Conservation (phyloP, 345 rosid species). For the Draba incana region DNA sequence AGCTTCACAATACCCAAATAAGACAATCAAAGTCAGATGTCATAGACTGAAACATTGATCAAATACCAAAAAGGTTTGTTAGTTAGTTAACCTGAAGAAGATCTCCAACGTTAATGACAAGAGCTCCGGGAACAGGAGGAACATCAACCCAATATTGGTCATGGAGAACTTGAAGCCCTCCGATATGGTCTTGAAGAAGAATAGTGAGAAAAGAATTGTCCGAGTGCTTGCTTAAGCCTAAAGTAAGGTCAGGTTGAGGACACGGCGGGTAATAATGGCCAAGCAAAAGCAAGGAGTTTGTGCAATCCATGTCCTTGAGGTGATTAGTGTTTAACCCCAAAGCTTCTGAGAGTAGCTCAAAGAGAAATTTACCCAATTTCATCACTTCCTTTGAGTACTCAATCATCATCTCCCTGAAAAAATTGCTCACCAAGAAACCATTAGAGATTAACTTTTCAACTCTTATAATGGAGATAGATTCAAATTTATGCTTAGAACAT, state of each 20-base stretch:
- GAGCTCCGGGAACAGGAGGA: slow-evolving; percentile 56
- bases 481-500: neutral
- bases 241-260: slow-evolving; percentile 57
- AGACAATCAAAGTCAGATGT: neutral
- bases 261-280: slow-evolving; percentile 63
- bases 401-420: slow-evolving; percentile 45
- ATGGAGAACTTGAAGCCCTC: slow-evolving; percentile 65
- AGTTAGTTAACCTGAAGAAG: slow-evolving; percentile 56
- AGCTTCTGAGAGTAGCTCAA: slow-evolving; percentile 62
- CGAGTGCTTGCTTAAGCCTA: slow-evolving; percentile 53
- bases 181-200: slow-evolving; percentile 64
- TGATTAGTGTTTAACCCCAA: slow-evolving; percentile 52
- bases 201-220: slow-evolving; percentile 57
- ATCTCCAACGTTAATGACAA: slow-evolving; percentile 61
- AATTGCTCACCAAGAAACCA: neutral
- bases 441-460: neutral
- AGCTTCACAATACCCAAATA: slow-evolving; percentile 36
- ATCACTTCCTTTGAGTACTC: slow-evolving; percentile 52
- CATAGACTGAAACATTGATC: neutral
- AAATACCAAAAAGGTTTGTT: neutral
- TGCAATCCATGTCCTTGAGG: slow-evolving; percentile 50
- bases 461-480: neutral
- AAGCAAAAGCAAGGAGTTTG: slow-evolving; percentile 41
- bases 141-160: slow-evolving; percentile 57
- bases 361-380: slow-evolving; percentile 44